A percentile compares a stretch with the other conserved stretches of the same genome.
phyloP scores from a whole-genome alignment of 768 basidiomycete genomes.

The Calocybe gangraenosa region DNA sequence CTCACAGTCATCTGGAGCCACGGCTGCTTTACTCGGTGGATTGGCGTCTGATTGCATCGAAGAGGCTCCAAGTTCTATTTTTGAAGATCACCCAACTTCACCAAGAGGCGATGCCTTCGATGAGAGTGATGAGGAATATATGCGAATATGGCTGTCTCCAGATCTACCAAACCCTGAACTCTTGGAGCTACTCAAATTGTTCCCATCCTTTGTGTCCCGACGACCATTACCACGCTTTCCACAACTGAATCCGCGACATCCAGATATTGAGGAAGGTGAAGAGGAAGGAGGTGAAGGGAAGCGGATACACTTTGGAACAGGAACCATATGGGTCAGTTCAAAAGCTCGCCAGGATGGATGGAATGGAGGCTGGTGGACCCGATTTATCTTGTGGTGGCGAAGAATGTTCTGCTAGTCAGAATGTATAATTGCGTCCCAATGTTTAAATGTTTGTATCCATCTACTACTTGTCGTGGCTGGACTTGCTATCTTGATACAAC shows the following conservation, averaged over 20 bases:
- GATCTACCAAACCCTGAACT: conserved; percentile 76
- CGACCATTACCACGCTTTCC: conserved; percentile 73
- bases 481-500: conserved; percentile 12
- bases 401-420: conserved; percentile 63
- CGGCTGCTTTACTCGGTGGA: conserved; percentile 26
- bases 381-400: conserved; percentile 77
- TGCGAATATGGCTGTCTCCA: conserved; percentile 81
- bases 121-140: conserved; percentile 40
- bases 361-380: conserved; percentile 77
- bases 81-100: conserved; percentile 31
- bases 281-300: conserved; percentile 50
- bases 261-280: conserved; percentile 71
- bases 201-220: conserved; percentile 73
- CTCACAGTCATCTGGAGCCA: conserved; percentile 40
- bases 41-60: conserved; percentile 29
- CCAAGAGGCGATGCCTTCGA: conserved; percentile 26
- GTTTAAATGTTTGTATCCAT: conserved; percentile 17
- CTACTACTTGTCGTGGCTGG: conserved; percentile 17
- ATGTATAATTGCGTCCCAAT: conserved; percentile 2
- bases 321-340: conserved; percentile 72
- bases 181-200: conserved; percentile 61
- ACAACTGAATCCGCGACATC: conserved; percentile 29
- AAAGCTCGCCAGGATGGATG: conserved; percentile 59
- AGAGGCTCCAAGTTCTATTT: conserved; percentile 36
- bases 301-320: conserved; percentile 74